phyloP scores from a whole-genome alignment of 2,329 filamentous ascomycete genomes.

The Fusarium mangiferae region DNA sequence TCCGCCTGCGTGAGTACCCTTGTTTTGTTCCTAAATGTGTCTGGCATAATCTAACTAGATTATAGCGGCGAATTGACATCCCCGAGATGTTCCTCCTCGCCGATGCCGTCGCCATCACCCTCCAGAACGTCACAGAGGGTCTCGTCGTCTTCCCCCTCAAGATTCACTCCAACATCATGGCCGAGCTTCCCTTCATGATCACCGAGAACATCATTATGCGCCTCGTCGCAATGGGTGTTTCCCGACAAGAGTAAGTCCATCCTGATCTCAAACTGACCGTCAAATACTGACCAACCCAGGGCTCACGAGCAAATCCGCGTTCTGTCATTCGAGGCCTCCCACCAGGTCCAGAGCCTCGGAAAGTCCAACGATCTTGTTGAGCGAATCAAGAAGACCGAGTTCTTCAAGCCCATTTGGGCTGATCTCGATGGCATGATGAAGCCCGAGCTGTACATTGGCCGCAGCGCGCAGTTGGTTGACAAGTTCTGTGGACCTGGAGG shows the following conservation, averaged over 20 bases:
- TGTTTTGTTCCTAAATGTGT: too few species aligned
- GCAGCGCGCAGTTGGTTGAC: constrained; percentile 25
- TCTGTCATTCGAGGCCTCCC: constrained; percentile 22
- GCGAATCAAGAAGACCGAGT: constrained; percentile 33
- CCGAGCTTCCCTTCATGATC: constrained; percentile 31
- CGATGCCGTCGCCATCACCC: constrained; percentile 17
- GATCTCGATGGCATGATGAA: constrained; percentile 34
- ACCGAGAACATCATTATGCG: constrained; percentile 38
- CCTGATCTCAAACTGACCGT: too few species aligned
- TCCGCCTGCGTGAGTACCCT: not conserved
- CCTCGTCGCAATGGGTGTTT: constrained; percentile 23
- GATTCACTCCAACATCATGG: constrained; percentile 11
- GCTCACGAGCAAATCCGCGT: constrained; percentile 38
- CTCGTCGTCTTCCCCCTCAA: constrained; percentile 34
- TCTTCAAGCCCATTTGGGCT: constrained; percentile 32
- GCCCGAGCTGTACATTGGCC: constrained; percentile 27
- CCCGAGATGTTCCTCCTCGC: constrained; percentile 34
- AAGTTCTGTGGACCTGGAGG: constrained; percentile 21
- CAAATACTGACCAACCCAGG: not conserved
- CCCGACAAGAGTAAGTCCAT: constrained; percentile 27
- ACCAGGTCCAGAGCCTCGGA: constrained; percentile 28
- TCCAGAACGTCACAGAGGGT: constrained; percentile 36
- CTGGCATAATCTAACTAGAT: not conserved
- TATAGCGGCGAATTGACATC: constrained; percentile 14
- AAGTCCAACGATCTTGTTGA: constrained; percentile 37